phyloP scores from a whole-genome alignment of 345 rosid species.

The Eucalyptus polyanthemos region DNA sequence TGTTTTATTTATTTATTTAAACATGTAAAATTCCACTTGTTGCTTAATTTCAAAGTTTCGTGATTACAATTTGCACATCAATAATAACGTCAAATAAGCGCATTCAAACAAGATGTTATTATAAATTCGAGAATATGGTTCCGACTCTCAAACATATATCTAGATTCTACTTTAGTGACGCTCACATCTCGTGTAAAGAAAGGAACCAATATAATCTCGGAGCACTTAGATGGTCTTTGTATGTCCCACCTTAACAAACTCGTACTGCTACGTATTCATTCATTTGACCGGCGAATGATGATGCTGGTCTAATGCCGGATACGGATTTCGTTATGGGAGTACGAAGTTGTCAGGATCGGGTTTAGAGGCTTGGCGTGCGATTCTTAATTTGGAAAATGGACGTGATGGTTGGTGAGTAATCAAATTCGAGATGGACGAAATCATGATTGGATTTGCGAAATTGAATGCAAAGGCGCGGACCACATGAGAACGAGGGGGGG shows the following conservation, averaged over 20 bases:
- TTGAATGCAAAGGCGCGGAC: not conserved
- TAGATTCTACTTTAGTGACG: not conserved
- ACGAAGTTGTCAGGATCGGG: not conserved
- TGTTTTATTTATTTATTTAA: not conserved
- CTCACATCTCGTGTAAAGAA: not conserved
- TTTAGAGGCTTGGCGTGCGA: not conserved
- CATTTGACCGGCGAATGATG: not conserved
- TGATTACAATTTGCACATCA: not conserved
- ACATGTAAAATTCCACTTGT: rapidly evolving
- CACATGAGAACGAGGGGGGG: not conserved
- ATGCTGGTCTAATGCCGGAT: not conserved
- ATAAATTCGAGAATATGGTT: not conserved
- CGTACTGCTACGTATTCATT: not conserved
- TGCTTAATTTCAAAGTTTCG: not conserved
- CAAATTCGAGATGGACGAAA: not conserved
- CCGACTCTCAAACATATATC: not conserved
- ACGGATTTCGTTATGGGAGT: not conserved
- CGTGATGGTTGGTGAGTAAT: not conserved
- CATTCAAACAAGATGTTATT: not conserved
- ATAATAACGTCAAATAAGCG: rapidly evolving
- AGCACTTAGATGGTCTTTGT: not conserved
- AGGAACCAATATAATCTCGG: not conserved
- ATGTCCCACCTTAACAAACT: not conserved
- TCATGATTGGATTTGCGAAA: not conserved
- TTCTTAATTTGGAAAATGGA: not conserved